Percentiles rank a stretch among this genome's conserved stretches.
phyloP scores from a whole-genome alignment of 2,329 filamentous ascomycete genomes.

The Colletotrichum musicola region DNA sequence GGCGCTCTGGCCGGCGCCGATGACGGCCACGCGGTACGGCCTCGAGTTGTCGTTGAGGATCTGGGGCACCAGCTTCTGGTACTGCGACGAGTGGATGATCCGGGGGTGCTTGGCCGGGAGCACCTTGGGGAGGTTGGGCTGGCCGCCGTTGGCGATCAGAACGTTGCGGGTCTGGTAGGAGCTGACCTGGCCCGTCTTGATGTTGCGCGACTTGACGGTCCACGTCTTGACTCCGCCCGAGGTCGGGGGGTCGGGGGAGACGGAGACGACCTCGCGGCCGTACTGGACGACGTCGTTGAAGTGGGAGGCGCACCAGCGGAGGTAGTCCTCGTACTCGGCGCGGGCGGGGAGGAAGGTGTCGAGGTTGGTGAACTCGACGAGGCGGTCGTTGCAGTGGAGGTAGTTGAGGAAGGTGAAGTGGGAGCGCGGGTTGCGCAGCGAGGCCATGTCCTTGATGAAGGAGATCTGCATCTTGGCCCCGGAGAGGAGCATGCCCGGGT shows the following conservation, averaged over 20 bases:
- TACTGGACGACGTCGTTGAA: constrained; percentile 83
- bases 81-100: constrained; percentile 91
- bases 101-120: constrained; percentile 78
- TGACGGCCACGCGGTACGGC: constrained; percentile 81
- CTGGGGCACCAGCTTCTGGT: constrained; percentile 73
- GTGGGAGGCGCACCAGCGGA: constrained; percentile 88
- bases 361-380: constrained; percentile 92
- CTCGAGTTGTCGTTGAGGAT: constrained; percentile 68
- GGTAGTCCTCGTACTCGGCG: constrained; percentile 94
- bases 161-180: constrained; percentile 74
- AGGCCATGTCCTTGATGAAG: constrained; percentile 96
- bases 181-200: constrained; percentile 65
- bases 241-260: constrained; percentile 63
- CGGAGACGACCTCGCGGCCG: constrained; percentile 79
- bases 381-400: constrained; percentile 81
- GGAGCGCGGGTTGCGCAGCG: constrained; percentile 86
- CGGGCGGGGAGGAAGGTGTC: constrained; percentile 88
- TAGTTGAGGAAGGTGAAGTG: constrained; percentile 98
- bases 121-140: constrained; percentile 76
- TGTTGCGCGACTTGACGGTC: constrained; percentile 74
- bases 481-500: constrained; percentile 93
- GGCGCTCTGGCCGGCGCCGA: constrained; percentile 92
- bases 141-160: constrained; percentile 68
- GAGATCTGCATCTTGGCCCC: constrained; percentile 98
- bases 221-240: constrained; percentile 72